phyloP scores from a whole-genome alignment of 208 protist genomes.

The Trypanosoma boissoni region DNA sequence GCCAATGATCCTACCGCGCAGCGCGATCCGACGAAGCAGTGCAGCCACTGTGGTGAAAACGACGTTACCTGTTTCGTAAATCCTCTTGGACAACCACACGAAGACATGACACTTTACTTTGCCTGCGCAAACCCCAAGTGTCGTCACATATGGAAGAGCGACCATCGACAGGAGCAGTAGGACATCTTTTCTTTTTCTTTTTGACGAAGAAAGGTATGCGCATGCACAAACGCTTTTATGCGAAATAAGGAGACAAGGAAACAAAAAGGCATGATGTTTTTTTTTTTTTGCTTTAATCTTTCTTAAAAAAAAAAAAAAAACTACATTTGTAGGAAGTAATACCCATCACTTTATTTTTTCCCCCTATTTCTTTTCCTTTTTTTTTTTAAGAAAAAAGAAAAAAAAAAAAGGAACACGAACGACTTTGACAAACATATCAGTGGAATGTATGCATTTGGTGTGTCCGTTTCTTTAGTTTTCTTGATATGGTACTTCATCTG shows the following conservation, averaged over 20 bases:
- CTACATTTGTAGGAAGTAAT: too few relatives aligned
- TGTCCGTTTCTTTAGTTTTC: conserved; percentile 60
- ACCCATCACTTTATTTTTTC: too few relatives aligned
- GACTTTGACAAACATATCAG: neutral
- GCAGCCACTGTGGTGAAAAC: conserved; percentile 58
- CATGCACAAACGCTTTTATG: too few relatives aligned
- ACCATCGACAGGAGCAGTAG: conserved; percentile 49
- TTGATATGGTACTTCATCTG: conserved; percentile 65
- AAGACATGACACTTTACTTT: conserved; percentile 91
- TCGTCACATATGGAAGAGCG: conserved; percentile 82
- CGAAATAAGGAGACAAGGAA: too few relatives aligned
- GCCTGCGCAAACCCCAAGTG: conserved; percentile 82
- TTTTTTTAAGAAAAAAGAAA: conserved; percentile 6
- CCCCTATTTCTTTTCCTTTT: conserved; percentile 10
- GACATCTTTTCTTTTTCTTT: too few relatives aligned
- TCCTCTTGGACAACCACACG: conserved; percentile 80
- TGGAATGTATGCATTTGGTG: conserved; percentile 49
- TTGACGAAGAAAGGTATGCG: neutral
- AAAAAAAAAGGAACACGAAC: neutral
- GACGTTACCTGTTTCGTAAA: conserved; percentile 89
- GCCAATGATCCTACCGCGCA: conserved; percentile 88
- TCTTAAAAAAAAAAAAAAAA: too few relatives aligned
- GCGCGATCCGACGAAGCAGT: conserved; percentile 75
- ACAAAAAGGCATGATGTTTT: too few relatives aligned
- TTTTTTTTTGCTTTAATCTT: too few relatives aligned